Percentiles rank a stretch among this genome's conserved stretches.
Evolutionary conservation across 352 stramenopile genomes (phyloP).

Genomic region (Phytophthora foliorum): DNA sequence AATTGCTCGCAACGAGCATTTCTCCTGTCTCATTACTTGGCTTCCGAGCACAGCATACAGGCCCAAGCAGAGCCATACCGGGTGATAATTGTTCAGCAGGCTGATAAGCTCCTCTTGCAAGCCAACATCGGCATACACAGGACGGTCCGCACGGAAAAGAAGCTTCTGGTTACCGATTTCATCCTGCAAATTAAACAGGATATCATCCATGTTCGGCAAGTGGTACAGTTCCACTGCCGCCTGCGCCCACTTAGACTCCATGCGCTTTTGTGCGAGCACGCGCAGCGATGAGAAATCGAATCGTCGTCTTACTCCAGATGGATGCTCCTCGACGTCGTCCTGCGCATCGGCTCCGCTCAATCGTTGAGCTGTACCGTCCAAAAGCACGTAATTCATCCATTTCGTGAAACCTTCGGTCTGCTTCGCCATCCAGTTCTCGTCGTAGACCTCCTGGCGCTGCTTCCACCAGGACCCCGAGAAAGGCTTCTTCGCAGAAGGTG

Average conservation of each 20-base stretch:
- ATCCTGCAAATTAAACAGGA: slow-evolving; percentile 73
- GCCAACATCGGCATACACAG: slow-evolving; percentile 92
- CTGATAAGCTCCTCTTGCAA: slow-evolving; percentile 87
- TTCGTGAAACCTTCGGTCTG: slow-evolving; percentile 86
- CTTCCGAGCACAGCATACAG: slow-evolving; percentile 90
- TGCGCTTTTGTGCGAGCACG: slow-evolving; percentile 74
- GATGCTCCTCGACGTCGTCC: slow-evolving; percentile 11
- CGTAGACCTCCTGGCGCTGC: slow-evolving; percentile 69
- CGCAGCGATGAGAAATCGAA: slow-evolving; percentile 81
- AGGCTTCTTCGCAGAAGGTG: slow-evolving; percentile 26
- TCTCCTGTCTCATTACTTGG: slow-evolving; percentile 63
- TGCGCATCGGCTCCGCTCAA: slow-evolving; percentile 34
- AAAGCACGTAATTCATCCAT: slow-evolving; percentile 90
- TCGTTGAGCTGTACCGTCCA: slow-evolving; percentile 60
- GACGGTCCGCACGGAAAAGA: slow-evolving; percentile 86
- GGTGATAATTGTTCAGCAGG: slow-evolving; percentile 93
- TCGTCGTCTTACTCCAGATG: slow-evolving; percentile 24
- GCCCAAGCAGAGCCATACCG: slow-evolving; percentile 91
- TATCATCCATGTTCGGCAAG: slow-evolving; percentile 54
- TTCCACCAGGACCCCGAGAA: slow-evolving; percentile 77
- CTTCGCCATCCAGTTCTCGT: slow-evolving; percentile 86
- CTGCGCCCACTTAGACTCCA: slow-evolving; percentile 72
- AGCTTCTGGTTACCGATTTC: slow-evolving; percentile 83
- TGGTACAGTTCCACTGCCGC: slow-evolving; percentile 73
- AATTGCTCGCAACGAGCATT: slow-evolving; percentile 63